Percentiles rank a stretch among this genome's conserved stretches.
phyloP scores from a whole-genome alignment of 1,284 basidiomycete species.

The Laetiporus sulphureus region DNA sequence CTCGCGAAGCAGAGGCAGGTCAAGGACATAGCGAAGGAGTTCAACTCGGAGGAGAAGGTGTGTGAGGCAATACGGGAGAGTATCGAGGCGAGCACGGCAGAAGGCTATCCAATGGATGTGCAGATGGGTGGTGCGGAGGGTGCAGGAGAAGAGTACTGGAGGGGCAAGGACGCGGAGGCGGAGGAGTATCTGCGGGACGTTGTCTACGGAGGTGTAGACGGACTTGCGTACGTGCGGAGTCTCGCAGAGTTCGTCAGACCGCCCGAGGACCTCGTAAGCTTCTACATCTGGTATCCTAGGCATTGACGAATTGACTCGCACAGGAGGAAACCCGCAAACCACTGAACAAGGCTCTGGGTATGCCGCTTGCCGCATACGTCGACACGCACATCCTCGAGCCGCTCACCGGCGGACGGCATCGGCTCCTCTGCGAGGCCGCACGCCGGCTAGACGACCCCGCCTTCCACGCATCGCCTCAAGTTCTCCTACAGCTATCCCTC shows the following conservation, averaged over 20 bases:
- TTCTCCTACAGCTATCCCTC: conserved; percentile 37
- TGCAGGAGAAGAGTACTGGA: conserved; percentile 38
- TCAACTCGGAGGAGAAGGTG: conserved; percentile 31
- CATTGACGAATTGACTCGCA: too few relatives aligned
- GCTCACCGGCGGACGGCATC: conserved; percentile 51
- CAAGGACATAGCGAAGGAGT: conserved; percentile 24
- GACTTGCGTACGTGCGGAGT: conserved; percentile 66
- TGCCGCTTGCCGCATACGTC: conserved; percentile 51
- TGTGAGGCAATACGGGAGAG: conserved; percentile 23
- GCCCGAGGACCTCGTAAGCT: too few relatives aligned
- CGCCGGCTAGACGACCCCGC: conserved; percentile 19
- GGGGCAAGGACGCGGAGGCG: conserved; percentile 38
- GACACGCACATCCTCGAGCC: conserved; percentile 51
- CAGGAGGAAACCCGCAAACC: conserved; percentile 13
- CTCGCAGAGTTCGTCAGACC: conserved; percentile 69
- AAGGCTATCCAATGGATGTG: too few relatives aligned
- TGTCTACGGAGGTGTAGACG: conserved; percentile 70
- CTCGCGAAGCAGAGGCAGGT: conserved; percentile 43
- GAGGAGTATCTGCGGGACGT: conserved; percentile 60
- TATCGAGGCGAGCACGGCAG: too few relatives aligned
- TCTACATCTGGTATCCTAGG: too few relatives aligned
- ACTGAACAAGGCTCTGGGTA: conserved; percentile 27
- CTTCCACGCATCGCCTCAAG: too few relatives aligned
- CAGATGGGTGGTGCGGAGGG: conserved; percentile 9
- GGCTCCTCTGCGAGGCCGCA: conserved; percentile 26